Evolutionary conservation across 2,329 filamentous ascomycete genomes (phyloP).

Genomic region (Orbilia javanica): DNA sequence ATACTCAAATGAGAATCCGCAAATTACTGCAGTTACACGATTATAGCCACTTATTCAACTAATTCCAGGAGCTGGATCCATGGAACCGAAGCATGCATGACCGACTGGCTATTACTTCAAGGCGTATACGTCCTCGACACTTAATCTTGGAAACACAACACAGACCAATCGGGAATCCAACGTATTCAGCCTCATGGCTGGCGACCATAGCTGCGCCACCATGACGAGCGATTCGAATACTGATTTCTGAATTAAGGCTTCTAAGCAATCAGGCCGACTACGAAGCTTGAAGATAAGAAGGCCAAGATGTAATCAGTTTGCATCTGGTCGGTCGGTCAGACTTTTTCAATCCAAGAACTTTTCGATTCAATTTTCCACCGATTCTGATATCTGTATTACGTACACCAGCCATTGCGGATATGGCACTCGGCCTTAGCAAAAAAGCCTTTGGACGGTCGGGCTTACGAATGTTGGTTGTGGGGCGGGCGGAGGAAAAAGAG

Average conservation of each 20-base stretch:
- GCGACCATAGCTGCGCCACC: neutral
- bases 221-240: neutral
- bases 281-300: neutral
- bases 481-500: neutral
- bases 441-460: neutral
- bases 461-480: neutral
- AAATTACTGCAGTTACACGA: neutral
- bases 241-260: neutral
- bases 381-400: neutral
- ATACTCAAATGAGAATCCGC: too few species aligned
- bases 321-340: neutral
- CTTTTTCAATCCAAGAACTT: neutral
- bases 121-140: neutral
- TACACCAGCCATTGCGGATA: neutral
- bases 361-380: constrained; percentile 5
- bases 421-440: neutral
- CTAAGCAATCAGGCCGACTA: constrained; percentile 15
- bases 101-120: neutral
- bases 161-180: constrained; percentile 10
- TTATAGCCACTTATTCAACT: too few species aligned
- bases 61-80: too few species aligned
- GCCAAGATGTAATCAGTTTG: neutral
- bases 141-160: neutral
- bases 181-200: constrained; percentile 2
- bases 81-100: neutral